These are phyloP conservation scores for Maudiozyma turicensis DNA, from an alignment of 805 yeast species.

Conservation along the genomic window DNA sequence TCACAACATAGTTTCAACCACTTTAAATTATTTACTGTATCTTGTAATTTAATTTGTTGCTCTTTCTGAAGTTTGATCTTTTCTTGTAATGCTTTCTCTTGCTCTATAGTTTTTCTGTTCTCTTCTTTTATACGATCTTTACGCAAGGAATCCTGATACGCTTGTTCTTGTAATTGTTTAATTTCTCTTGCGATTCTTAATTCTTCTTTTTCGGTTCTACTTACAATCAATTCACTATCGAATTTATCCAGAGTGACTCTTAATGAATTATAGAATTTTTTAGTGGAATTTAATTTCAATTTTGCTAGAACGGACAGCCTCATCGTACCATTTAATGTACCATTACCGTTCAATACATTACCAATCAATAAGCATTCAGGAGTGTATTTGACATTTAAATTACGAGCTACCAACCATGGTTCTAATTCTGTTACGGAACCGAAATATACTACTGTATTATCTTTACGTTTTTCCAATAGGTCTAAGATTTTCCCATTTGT, in stretches of 20 bases:
- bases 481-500: constrained; percentile 37
- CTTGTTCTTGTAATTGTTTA: constrained; percentile 55
- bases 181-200: constrained; percentile 47
- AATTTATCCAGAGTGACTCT: constrained; percentile 41
- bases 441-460: constrained; percentile 49
- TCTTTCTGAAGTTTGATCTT: constrained; percentile 7
- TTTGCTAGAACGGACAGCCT: constrained; percentile 29
- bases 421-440: constrained; percentile 58
- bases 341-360: constrained; percentile 43
- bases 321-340: constrained; percentile 22
- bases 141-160: constrained; percentile 51
- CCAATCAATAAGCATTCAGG: constrained; percentile 48
- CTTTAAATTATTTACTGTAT: constrained; percentile 13
- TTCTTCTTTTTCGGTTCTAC: constrained; percentile 52
- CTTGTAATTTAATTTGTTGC: constrained; percentile 8
- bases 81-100: constrained; percentile 4
- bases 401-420: constrained; percentile 53
- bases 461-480: constrained; percentile 26
- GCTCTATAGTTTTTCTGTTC: constrained; percentile 28
- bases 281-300: constrained; percentile 23
- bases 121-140: constrained; percentile 47
- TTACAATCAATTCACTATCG: constrained; percentile 51
- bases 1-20: constrained; percentile 18
- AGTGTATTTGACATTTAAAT: constrained; percentile 40
- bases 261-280: constrained; percentile 30